phyloP scores from a whole-genome alignment of 1,284 basidiomycete species.

The Albatrellus sp. region DNA sequence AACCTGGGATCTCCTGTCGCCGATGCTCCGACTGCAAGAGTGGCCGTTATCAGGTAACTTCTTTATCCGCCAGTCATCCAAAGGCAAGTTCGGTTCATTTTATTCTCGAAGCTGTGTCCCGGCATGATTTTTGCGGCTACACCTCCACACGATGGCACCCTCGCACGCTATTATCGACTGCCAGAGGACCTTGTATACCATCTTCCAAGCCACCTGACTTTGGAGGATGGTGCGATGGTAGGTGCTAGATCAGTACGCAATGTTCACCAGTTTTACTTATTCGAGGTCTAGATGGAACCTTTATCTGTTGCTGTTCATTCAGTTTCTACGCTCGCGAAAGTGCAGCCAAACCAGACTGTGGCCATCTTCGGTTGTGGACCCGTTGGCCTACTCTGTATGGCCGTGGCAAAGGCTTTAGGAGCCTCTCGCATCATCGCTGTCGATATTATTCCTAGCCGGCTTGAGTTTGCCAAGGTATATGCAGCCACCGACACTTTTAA shows the following conservation, averaged over 20 bases:
- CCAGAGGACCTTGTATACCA: constrained; percentile 66
- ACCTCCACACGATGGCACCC: constrained; percentile 82
- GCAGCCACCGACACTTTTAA: constrained; percentile 79
- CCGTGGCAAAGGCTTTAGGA: constrained; percentile 82
- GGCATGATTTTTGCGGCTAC: constrained; percentile 81
- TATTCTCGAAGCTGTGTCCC: constrained; percentile 46
- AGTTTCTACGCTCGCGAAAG: constrained; percentile 64
- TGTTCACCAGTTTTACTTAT: neutral
- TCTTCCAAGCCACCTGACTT: constrained; percentile 59
- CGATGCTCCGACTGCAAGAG: constrained; percentile 63
- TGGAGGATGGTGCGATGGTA: constrained; percentile 81
- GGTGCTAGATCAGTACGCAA: constrained; percentile 10
- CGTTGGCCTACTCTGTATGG: constrained; percentile 87
- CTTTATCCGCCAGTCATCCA: constrained; percentile 1
- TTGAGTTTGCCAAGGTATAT: constrained; percentile 81
- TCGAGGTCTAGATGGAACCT: constrained; percentile 69
- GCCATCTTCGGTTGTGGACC: constrained; percentile 86
- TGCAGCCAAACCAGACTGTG: constrained; percentile 65
- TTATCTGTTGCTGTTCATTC: constrained; percentile 88
- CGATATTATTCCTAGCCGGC: constrained; percentile 73
- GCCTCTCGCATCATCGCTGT: constrained; percentile 73
- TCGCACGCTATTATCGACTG: constrained; percentile 70
- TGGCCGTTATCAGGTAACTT: constrained; percentile 65
- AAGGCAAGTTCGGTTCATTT: neutral
- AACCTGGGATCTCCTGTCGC: constrained; percentile 71